These are phyloP conservation scores for Endogone sp. DNA, from an alignment of 192 early-diverging fungal genomes.

Conservation along the genomic window DNA sequence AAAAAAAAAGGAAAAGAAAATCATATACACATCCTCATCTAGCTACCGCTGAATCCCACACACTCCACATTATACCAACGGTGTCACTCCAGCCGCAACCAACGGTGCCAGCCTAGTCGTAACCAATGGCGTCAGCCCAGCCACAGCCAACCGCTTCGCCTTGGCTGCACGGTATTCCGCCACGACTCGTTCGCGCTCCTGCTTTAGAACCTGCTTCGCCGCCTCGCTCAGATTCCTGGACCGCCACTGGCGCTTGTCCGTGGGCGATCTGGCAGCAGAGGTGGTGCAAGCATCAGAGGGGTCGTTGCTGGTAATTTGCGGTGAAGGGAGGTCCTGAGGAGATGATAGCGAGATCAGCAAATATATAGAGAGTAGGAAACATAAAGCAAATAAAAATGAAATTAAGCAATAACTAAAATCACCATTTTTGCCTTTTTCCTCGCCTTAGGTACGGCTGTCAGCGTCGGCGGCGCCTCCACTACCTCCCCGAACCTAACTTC, in stretches of 20 bases:
- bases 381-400: background rate
- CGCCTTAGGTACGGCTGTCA: slow-evolving; percentile 43
- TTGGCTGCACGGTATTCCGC: slow-evolving; percentile 47
- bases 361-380: no score
- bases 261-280: background rate
- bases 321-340: no score
- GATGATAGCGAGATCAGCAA: no score
- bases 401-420: background rate
- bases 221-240: slow-evolving; percentile 40
- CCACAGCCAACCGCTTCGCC: slow-evolving; percentile 28
- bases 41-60: no score
- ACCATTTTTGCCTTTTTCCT: background rate
- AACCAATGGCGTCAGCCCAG: slow-evolving; percentile 17
- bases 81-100: slow-evolving; percentile 14
- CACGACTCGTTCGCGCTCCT: slow-evolving; percentile 46
- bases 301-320: no score
- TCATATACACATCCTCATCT: no score
- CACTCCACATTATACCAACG: slow-evolving; percentile 1
- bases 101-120: slow-evolving; percentile 41
- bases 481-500: slow-evolving; percentile 51
- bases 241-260: slow-evolving; percentile 19
- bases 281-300: background rate
- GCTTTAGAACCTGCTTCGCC: slow-evolving; percentile 39
- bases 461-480: slow-evolving; percentile 46
- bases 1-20: no score